Evolutionary conservation across 345 rosid species (phyloP).

Genomic region (Arabis alpina): DNA sequence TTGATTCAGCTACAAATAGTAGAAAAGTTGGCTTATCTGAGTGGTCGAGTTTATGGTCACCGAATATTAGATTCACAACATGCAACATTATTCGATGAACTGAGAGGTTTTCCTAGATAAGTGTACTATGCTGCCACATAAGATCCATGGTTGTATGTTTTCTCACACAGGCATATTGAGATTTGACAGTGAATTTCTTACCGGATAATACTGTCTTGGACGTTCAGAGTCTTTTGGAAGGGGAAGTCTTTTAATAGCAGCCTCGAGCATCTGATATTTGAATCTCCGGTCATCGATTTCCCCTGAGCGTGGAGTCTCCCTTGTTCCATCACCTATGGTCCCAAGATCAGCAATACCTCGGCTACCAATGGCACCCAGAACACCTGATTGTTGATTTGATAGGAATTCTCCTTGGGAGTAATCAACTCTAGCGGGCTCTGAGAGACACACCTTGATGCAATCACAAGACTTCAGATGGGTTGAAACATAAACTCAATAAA

Average conservation of each 20-base stretch:
- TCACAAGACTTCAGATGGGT: background rate
- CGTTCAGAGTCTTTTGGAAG: constrained; percentile 82
- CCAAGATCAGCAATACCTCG: constrained; percentile 71
- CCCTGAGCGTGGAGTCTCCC: constrained; percentile 51
- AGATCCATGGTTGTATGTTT: background rate
- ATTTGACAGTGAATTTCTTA: constrained; percentile 34
- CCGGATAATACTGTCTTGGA: constrained; percentile 67
- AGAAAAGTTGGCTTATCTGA: no score
- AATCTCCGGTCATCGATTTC: constrained; percentile 60
- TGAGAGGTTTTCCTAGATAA: background rate
- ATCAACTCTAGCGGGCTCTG: constrained; percentile 46
- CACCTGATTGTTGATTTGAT: constrained; percentile 58
- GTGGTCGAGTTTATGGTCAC: background rate
- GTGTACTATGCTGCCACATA: background rate
- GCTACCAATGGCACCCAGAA: constrained; percentile 73
- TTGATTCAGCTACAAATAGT: no score
- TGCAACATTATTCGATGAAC: background rate
- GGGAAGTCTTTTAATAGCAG: constrained; percentile 70
- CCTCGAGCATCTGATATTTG: constrained; percentile 76
- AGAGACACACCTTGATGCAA: constrained; percentile 2
- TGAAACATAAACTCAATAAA: background rate
- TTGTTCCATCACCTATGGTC: constrained; percentile 64
- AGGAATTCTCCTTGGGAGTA: constrained; percentile 76
- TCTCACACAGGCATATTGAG: background rate
- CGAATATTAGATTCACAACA: background rate